Percentiles rank a stretch among this genome's conserved stretches.
phyloP scores from a whole-genome alignment of 192 early-diverging fungal species.

The Pecoramyces ruminantium region DNA sequence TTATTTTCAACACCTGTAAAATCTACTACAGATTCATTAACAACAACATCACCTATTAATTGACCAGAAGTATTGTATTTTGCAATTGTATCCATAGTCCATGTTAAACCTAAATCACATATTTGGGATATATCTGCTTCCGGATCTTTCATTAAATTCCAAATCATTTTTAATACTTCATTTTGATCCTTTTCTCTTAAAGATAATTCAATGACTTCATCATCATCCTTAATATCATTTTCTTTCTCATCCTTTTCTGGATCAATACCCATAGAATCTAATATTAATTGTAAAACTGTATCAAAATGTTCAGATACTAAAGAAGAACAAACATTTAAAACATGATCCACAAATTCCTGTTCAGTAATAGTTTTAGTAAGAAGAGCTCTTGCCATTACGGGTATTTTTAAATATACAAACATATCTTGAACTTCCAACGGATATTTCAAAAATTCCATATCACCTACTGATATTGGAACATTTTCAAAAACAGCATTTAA shows the following conservation, averaged over 20 bases:
- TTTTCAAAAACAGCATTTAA: neutral
- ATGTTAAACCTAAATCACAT: neutral
- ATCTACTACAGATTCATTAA: neutral
- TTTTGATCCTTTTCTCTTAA: neutral
- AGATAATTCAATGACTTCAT: neutral
- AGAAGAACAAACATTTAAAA: neutral
- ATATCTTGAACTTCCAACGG: neutral
- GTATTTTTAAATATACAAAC: neutral
- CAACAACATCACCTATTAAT: neutral
- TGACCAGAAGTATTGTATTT: neutral
- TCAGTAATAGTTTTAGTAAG: neutral
- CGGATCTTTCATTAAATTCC: neutral
- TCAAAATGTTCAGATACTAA: neutral
- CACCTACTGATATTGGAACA: neutral
- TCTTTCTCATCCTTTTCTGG: neutral
- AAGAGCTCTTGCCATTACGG: neutral
- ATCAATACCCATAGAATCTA: neutral
- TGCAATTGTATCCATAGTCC: neutral
- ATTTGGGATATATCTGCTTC: neutral
- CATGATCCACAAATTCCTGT: neutral
- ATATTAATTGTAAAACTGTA: neutral
- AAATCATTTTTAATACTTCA: neutral
- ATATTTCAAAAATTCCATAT: neutral
- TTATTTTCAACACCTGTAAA: neutral
- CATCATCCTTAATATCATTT: neutral